Percentiles rank a stretch among this genome's conserved stretches.
phyloP scores from a whole-genome alignment of 78 protist species.

The Carpediemonas membranifera region DNA sequence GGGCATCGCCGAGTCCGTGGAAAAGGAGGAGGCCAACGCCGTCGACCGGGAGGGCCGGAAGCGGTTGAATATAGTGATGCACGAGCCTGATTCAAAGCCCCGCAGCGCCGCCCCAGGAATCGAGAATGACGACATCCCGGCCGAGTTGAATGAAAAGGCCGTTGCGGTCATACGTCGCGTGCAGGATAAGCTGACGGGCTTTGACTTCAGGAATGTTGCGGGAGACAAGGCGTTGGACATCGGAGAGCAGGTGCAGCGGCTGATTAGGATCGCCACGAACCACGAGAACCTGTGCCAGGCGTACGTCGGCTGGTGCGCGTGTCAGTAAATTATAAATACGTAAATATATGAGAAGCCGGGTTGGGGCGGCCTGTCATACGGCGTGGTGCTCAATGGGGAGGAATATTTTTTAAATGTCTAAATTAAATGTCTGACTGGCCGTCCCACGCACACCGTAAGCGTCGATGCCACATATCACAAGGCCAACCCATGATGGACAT shows the following conservation, averaged over 20 bases:
- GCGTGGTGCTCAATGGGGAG: too few species aligned
- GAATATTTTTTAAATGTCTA: too few species aligned
- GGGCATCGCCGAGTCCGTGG: too few species aligned
- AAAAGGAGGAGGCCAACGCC: neutral
- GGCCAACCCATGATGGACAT: too few species aligned
- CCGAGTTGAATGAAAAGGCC: constrained; percentile 55
- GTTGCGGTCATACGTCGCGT: constrained; percentile 71
- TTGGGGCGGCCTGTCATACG: too few species aligned
- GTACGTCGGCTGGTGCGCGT: constrained; percentile 94
- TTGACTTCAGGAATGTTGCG: constrained; percentile 45
- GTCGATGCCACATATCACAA: too few species aligned
- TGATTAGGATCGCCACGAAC: constrained; percentile 77
- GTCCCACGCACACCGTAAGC: too few species aligned
- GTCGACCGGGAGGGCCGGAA: neutral
- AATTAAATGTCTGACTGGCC: too few species aligned
- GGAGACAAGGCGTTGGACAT: constrained; percentile 29
- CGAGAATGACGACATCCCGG: constrained; percentile 11
- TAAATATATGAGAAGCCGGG: neutral
- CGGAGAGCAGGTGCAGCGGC: constrained; percentile 64
- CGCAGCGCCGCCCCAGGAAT: too few species aligned
- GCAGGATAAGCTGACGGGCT: constrained; percentile 73
- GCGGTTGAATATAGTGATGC: neutral
- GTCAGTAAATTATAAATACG: constrained; percentile 33
- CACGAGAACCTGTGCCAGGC: constrained; percentile 85
- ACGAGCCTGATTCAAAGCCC: neutral